These are phyloP conservation scores for Salinomyces thailandicus DNA, from an alignment of 2,329 filamentous ascomycete genomes.

Conservation along the genomic window DNA sequence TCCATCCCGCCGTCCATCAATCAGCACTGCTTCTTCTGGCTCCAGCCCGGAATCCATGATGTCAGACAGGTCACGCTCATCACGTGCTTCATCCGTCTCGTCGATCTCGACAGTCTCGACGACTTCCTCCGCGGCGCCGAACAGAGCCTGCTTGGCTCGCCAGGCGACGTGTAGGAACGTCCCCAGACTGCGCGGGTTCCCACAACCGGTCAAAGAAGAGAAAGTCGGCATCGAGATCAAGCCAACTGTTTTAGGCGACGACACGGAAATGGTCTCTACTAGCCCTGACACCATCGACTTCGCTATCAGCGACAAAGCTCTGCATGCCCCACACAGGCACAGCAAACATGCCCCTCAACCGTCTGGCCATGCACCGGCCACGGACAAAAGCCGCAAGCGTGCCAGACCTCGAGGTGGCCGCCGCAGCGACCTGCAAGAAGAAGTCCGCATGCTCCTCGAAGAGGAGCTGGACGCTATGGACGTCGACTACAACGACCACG, in stretches of 20 bases:
- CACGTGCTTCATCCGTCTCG: slow-evolving; percentile 45
- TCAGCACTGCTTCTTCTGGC: slow-evolving; percentile 42
- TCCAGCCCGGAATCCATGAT: slow-evolving; percentile 54
- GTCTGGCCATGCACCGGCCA: not conserved
- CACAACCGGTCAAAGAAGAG: slow-evolving; percentile 16
- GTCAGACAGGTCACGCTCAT: slow-evolving; percentile 47
- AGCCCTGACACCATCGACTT: slow-evolving; percentile 24
- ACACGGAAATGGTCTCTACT: slow-evolving; percentile 17
- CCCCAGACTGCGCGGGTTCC: slow-evolving; percentile 27
- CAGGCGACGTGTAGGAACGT: slow-evolving; percentile 44
- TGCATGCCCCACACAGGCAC: slow-evolving; percentile 24
- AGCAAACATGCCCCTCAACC: slow-evolving; percentile 18
- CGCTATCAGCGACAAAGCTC: slow-evolving; percentile 22
- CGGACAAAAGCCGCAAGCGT: slow-evolving; percentile 22
- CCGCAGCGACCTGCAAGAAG: slow-evolving; percentile 26
- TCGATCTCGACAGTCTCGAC: slow-evolving; percentile 39
- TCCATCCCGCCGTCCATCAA: slow-evolving; percentile 35
- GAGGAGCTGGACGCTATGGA: slow-evolving; percentile 20
- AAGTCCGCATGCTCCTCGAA: slow-evolving; percentile 24
- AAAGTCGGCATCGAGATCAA: slow-evolving; percentile 15
- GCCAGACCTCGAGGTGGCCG: slow-evolving; percentile 21
- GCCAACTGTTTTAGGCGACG: slow-evolving; percentile 24
- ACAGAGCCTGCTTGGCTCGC: slow-evolving; percentile 38
- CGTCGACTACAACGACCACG: slow-evolving; percentile 14
- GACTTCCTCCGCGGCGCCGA: slow-evolving; percentile 39